Base-by-base conservation (phyloP, 31 red algal species). In the Endocladia muricata region DNA sequence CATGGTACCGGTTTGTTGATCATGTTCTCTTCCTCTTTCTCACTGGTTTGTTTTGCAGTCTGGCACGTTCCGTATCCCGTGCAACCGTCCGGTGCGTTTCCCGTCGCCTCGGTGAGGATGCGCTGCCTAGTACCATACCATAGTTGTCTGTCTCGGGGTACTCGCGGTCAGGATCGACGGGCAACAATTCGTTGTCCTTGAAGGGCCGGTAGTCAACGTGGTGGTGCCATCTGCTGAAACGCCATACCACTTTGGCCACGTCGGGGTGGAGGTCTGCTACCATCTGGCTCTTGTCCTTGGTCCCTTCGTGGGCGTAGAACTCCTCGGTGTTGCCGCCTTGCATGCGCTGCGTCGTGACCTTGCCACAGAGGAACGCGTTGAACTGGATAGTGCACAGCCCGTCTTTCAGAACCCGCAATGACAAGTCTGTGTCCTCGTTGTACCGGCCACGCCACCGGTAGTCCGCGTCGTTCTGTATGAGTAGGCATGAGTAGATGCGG, bases 101-200 rank as follows among this genome's bases (percentile, higher is more conserved):
- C n/a, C n/a, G n/a, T n/a, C n/a, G n/a, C n/a, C n/a, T n/a, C n/a
- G n/a, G n/a, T n/a, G n/a, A n/a, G n/a, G n/a, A n/a, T n/a, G n/a
- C n/a, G n/a, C n/a, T n/a, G n/a, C n/a, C n/a, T n/a, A n/a, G n/a
- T n/a, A n/a, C n/a, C n/a, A n/a, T n/a, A n/a, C n/a, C n/a, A n/a
- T n/a, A n/a, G n/a, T n/a, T n/a, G n/a, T n/a, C n/a, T n/a, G n/a
- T n/a, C n/a, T n/a, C n/a, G n/a, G n/a, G n/a, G n/a, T n/a, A n/a
- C n/a, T n/a, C n/a, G n/a, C n/a, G n/a, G n/a, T n/a, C n/a, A n/a
- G n/a, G n/a, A n/a, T n/a, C n/a, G n/a, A n/a, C n/a, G n/a, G n/a
- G n/a, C n/a, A n/a, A n/a, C n/a, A n/a, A n/a, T n/a, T n/a, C n/a
- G 55, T 59, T 59, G 55, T 25, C 55, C 55, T 59, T 59, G 55